Base-by-base conservation (phyloP, 2,329 filamentous ascomycete species). In the Apiospora pterosperma region DNA sequence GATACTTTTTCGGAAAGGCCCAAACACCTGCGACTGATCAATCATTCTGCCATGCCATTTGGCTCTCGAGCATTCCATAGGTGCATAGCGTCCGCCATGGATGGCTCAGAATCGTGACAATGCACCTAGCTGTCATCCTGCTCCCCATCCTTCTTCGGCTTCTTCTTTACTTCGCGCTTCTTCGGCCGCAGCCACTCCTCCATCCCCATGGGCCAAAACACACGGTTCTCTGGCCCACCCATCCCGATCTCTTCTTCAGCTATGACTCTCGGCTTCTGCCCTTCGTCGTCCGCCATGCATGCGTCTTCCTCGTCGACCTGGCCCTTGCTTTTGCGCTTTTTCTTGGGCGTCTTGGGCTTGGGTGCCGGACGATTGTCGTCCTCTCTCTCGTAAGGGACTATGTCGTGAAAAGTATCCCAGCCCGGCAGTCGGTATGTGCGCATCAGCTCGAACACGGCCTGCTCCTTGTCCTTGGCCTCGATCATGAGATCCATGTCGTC, bases 391-490 rank as follows among this genome's bases (percentile, higher is more conserved):
- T 94, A 85, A 0, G 94, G 93, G 2, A 95, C 81, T 1, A 98
- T 81, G 63, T 96, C 88, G 69, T 90, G 91, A 74, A 96, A 88
- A 0, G 78, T 84, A 23, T 96, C 84, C 78, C 89, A 92, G 0
- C 93, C 93, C 0, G 93, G 92, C 0, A 98, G 82, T 71, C 90
- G 93, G 76, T 93, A 97, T 0, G 84, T 93, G 25, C 91, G 86
- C 93, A 97, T 97, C 21, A 98, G 83, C 68, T 97, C 93, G 71
- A 98, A 97, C 0, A 97, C 93, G 0, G 95, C 93, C 76, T 98
- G 95, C 75, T 98, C 95, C 77, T 98, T 98, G 74, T 97, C 95
- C 76, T 98, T 98, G 59, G 95, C 95, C 79, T 98, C 95, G 66
- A 98, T 97, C 95, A 98, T 98, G n/a, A 98, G 82, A 73, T 97